Base-by-base conservation (phyloP, 2,329 filamentous ascomycete genomes). In the Neocucurbitaria cava region DNA sequence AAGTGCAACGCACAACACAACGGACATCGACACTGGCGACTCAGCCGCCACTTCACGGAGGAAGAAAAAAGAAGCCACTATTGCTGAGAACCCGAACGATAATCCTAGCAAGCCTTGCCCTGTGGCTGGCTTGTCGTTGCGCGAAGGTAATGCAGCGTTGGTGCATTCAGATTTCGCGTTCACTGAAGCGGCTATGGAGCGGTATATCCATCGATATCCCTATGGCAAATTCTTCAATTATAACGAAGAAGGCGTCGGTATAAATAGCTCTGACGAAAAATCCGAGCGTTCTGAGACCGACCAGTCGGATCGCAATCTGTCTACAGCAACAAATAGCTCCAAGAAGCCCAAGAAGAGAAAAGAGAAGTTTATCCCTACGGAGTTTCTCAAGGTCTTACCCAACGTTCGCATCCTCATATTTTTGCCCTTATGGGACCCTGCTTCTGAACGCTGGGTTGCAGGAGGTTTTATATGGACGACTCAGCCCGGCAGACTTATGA, bases 391-490 rank as follows among this genome's bases (percentile, higher is more conserved):
- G 28, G 65, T 71, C 10, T 52, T 75, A 24, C 73, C 72, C 4
- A 69, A 66, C 41, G 73, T 74, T 1, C 59, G 72, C 30, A 75
- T 69, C 42, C 56, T 76, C 11, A 69, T 76, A 4, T 74, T 76
- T 41, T 54, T 76, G 20, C 75, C 75, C 2, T 46, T 77, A 6
- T 76, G 72, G 68, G 72, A 77, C 46, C 73, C 68, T 5, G 62
- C 64, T 0, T 64, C 65, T 1, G 70, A 73, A 26, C 56, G 69
- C 38, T 76, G 72, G 66, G 65, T 69, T 8, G 69, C 71, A 2
- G 71, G 65, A 43, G 65, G 62, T 17, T 70, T 75, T 47, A 70
- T 72, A 24, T 75, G 73, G 72, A 70, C 71, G 1, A 68, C 66
- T 3, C 60, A 65, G 43, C 62, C 64, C 26, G 70, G 66, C 18